phyloP scores from a whole-genome alignment of 768 basidiomycete genomes.

The Tubosaeta sp. region DNA sequence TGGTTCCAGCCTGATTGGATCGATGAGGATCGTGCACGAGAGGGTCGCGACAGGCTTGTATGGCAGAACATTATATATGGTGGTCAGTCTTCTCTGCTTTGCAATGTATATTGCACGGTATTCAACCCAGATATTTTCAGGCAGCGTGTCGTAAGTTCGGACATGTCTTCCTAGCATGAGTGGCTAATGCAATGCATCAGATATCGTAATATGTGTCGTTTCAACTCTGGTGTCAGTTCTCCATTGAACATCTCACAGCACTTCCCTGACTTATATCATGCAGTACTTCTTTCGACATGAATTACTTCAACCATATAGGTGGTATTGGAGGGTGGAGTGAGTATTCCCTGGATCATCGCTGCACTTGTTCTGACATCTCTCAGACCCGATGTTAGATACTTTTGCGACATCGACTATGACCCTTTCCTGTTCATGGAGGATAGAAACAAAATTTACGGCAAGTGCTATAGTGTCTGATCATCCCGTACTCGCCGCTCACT shows the following conservation, averaged over 20 bases:
- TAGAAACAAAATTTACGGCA: constrained; percentile 48
- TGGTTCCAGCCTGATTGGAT: constrained; percentile 76
- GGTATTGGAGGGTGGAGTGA: constrained; percentile 62
- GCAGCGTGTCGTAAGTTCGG: constrained; percentile 40
- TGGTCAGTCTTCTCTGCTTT: constrained; percentile 30
- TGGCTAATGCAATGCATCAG: constrained; percentile 15
- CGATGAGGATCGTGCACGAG: constrained; percentile 58
- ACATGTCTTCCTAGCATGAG: background rate
- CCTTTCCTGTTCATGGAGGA: constrained; percentile 58
- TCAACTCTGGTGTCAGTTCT: constrained; percentile 57
- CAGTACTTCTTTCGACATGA: constrained; percentile 57
- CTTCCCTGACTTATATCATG: constrained; percentile 5
- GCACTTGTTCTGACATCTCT: background rate
- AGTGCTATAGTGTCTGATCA: constrained; percentile 1
- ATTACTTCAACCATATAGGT: constrained; percentile 48
- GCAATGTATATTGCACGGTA: background rate
- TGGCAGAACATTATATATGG: constrained; percentile 46
- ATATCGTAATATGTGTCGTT: constrained; percentile 80
- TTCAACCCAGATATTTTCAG: constrained; percentile 21
- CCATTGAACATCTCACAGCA: background rate
- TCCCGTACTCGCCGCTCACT: background rate
- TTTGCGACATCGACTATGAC: constrained; percentile 47
- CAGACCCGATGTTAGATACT: constrained; percentile 50
- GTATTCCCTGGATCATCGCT: constrained; percentile 10
- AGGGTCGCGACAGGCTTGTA: constrained; percentile 49